Conservation (phyloP, 225 moss, liverwort and hornwort genomes). For the Climacium dendroides region DNA sequence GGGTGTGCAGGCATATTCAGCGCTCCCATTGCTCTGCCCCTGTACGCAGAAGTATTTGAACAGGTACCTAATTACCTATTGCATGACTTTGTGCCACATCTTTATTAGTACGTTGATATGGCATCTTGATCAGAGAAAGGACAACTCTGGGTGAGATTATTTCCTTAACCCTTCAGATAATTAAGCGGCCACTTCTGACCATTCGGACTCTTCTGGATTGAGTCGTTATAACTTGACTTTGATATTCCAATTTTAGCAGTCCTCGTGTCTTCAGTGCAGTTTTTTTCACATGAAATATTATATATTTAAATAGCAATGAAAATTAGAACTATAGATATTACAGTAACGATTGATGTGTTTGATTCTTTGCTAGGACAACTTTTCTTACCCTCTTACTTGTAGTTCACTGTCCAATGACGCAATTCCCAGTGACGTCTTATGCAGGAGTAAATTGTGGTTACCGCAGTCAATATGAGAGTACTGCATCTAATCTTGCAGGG, state of each 20-base stretch:
- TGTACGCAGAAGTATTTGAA: constrained; percentile 88
- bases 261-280: neutral
- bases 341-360: neutral
- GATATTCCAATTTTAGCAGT: neutral
- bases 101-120: neutral
- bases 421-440: neutral
- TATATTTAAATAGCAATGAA: neutral
- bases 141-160: neutral
- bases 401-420: neutral
- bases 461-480: neutral
- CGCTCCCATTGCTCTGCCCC: constrained; percentile 64
- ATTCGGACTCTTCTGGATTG: neutral
- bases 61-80: constrained; percentile 27
- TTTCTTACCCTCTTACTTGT: neutral
- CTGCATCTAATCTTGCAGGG: neutral
- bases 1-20: constrained; percentile 96
- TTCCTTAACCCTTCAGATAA: neutral
- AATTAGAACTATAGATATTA: neutral
- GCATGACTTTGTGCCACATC: neutral
- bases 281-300: neutral
- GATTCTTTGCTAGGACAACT: neutral
- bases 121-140: neutral
- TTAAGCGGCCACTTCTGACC: neutral
- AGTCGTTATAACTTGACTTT: neutral
- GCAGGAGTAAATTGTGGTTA: neutral